Percentiles rank a stretch among this genome's conserved stretches.
These are phyloP conservation scores for Pythium aquatile DNA, from an alignment of 352 stramenopile species.

Conservation along the genomic window DNA sequence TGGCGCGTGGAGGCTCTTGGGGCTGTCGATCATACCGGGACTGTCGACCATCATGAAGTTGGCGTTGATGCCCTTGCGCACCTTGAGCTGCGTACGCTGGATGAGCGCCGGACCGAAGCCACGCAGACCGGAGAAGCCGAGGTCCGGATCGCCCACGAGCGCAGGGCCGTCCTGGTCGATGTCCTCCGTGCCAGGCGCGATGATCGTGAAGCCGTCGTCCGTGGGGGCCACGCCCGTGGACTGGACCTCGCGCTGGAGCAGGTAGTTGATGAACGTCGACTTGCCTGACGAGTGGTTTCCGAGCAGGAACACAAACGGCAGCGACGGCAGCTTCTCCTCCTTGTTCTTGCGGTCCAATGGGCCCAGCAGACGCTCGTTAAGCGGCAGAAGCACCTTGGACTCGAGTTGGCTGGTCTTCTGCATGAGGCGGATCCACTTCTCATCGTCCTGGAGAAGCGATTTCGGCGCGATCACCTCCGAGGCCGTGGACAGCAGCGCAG, in stretches of 20 bases:
- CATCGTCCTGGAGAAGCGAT: constrained; percentile 38
- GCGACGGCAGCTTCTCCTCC: constrained; percentile 89
- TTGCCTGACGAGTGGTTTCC: constrained; percentile 99
- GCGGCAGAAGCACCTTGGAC: constrained; percentile 64
- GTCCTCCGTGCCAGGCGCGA: constrained; percentile 95
- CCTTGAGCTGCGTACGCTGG: constrained; percentile 98
- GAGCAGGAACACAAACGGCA: constrained; percentile 98
- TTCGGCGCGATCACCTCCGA: constrained; percentile 33
- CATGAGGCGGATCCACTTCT: constrained; percentile 86
- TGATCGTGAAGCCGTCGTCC: constrained; percentile 99
- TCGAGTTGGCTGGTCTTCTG: constrained; percentile 77
- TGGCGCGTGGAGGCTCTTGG: constrained; percentile 64
- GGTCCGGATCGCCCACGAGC: constrained; percentile 96
- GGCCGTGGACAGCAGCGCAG: constrained; percentile 18
- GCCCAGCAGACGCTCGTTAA: constrained; percentile 85
- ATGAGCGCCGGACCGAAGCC: constrained; percentile 97
- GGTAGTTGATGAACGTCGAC: constrained; percentile 99
- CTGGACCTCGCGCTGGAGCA: constrained; percentile 95
- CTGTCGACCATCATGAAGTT: constrained; percentile 99
- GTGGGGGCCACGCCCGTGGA: constrained; percentile 99
- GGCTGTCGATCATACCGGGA: constrained; percentile 99
- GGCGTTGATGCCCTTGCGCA: constrained; percentile 90
- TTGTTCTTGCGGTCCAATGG: constrained; percentile 88
- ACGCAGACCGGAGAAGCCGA: constrained; percentile 96
- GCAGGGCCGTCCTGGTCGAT: constrained; percentile 96